Base-by-base conservation (phyloP, 2,329 filamentous ascomycete genomes). In the Mycosphaerella sp. region DNA sequence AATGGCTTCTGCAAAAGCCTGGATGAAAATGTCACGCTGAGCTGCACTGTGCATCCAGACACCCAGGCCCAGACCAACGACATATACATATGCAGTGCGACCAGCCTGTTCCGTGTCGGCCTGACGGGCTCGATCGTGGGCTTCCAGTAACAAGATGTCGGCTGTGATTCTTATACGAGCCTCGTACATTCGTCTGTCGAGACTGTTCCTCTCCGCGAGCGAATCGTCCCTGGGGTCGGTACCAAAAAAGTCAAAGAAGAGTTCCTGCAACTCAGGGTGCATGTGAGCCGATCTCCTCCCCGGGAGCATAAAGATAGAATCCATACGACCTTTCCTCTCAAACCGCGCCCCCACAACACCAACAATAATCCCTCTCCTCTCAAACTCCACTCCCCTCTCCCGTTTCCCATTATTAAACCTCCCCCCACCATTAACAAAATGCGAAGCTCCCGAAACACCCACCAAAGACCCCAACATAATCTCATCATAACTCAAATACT, bases 401-500 rank as follows among this genome's bases (percentile, higher is more conserved):
- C 17, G 17, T 14, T 45, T 36, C 3, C 55, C 55, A 10, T 51
- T 35, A 36, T 68, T 66, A 32, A 57, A 43, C 6, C 65, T 53
- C 6, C 50, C 54, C 1, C 64, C 65, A 12, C 59, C 56, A 45
- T 68, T 68, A 55, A 67, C 59, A 53, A 67, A 66, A 51, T 54
- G 52, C 3, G 56, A 62, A 2, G 59, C 60, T 0, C 64, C 61
- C 16, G 59, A 62, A 12, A 65, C 64, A 8, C 62, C 66, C 16
- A 68, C 56, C 14, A 68, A 50, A 6, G 59, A 60, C 4, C 58
- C 52, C 3, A 68, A 59, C 63, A 68, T 64, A 25, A 68, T 67
- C 41, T 68, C 66, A 42, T 68, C 65, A 49, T 68, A 68, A 34
- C 54, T 61, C 8, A 68, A 57, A 49, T 67, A 68, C 6, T 63